Evolutionary conservation across 2,329 filamentous ascomycete genomes (phyloP), one percentile per base, ranked within the genome.

Genomic region (Diaporthe sp.): DNA sequence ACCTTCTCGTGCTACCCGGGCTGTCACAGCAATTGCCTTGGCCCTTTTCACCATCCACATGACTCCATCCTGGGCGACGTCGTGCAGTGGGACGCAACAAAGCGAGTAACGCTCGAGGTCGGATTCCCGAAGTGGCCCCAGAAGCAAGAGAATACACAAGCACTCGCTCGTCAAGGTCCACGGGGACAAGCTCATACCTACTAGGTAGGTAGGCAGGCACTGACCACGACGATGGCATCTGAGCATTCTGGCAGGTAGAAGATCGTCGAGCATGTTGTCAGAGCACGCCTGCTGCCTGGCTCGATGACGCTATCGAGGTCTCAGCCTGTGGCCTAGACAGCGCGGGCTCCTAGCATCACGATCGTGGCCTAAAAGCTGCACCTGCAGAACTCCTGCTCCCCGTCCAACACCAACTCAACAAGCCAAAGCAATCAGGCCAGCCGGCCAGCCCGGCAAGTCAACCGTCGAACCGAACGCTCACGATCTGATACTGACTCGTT

Each of bases 401-500:
- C 39, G 46, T 22, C 15, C 31, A 13, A 28, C 15, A 13, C 13
- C 46, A 19, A 39, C 31, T 19, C 13, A 39, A 6, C 13, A 39
- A 68, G 65, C 31, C 34, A 67, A 19, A 37, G 5, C 28, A 25
- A 9, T 10, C n/a, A 28, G 51, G 55, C 31, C 6, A 37, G 57
- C 57, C 19, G 10, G 44, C 22, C 42, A 22, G 46, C 62, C 31
- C 19, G 46, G 46, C 31, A 68, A 28, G 22, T 68, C n/a, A 39
- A 7, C 42, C 46, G n/a, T 39, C 34, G 31, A 39, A 51, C 13
- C n/a, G 28, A 51, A 42, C 34, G 49, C 31, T 4, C 49, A 28
- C 34, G 65, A 55, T 53, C 15, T 28, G 31, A 28, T 3, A 68
- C 46, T 69, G 65, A 69, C 22, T 69, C 65, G 65, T 28, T 28